phyloP scores from a whole-genome alignment of 2,329 filamentous ascomycete genomes.

The Rhinocladiella similis region DNA sequence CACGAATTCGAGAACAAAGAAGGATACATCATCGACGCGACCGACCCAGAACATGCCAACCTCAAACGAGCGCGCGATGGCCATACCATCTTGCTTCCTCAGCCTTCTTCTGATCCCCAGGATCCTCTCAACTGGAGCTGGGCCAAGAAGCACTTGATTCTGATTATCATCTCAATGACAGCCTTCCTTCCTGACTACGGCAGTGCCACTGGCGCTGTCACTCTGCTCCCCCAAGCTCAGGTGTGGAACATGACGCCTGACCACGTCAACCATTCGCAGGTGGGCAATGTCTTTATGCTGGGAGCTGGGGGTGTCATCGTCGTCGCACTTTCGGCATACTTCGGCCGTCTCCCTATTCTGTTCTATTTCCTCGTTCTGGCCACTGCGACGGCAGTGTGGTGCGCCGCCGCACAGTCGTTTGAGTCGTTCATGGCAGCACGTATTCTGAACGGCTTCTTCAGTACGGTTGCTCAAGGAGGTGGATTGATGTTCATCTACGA shows the following conservation, averaged over 20 bases:
- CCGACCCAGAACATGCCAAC: constrained; percentile 29
- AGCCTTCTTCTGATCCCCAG: constrained; percentile 40
- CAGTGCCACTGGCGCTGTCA: constrained; percentile 43
- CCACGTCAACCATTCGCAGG: constrained; percentile 41
- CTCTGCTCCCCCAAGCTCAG: constrained; percentile 40
- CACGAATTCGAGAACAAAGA: constrained; percentile 31
- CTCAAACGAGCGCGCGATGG: constrained; percentile 38
- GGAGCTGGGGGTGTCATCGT: constrained; percentile 43
- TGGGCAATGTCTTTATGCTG: constrained; percentile 47
- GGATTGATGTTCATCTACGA: constrained; percentile 47
- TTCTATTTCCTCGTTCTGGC: constrained; percentile 41
- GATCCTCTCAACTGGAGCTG: constrained; percentile 42
- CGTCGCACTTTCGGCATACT: constrained; percentile 43
- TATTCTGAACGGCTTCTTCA: constrained; percentile 48
- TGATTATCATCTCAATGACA: constrained; percentile 40
- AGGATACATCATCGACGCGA: constrained; percentile 37
- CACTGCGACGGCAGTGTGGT: constrained; percentile 42
- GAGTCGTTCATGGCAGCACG: constrained; percentile 44
- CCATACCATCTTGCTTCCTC: constrained; percentile 45
- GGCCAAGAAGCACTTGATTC: constrained; percentile 36
- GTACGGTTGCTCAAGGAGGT: constrained; percentile 42
- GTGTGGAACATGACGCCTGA: constrained; percentile 41
- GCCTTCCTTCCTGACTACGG: constrained; percentile 46
- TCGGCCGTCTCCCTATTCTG: constrained; percentile 46
- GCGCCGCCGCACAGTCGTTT: constrained; percentile 38